phyloP scores from a whole-genome alignment of 225 moss, liverwort and hornwort species.

The Ulota crispa region DNA sequence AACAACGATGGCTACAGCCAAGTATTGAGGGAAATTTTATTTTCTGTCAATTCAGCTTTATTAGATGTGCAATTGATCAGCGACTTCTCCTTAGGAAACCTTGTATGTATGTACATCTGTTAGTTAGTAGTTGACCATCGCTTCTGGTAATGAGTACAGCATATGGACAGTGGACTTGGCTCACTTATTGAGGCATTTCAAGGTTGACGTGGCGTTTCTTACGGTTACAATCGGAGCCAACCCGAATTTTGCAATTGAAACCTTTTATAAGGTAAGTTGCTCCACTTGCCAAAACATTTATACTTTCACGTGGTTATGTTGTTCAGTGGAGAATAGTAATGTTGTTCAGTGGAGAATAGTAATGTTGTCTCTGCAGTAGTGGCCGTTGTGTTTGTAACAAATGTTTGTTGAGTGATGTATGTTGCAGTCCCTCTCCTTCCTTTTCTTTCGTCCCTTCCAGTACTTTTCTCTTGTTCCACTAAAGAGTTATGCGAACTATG shows the following conservation, averaged over 20 bases:
- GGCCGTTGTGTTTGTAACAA: neutral
- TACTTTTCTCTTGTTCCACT: neutral
- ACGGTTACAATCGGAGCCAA: constrained; percentile 98
- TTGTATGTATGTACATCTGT: neutral
- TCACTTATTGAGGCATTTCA: constrained; percentile 86
- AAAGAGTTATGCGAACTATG: neutral
- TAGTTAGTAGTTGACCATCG: neutral
- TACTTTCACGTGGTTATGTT: neutral
- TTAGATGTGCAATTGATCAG: neutral
- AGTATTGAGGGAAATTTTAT: neutral
- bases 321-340: neutral
- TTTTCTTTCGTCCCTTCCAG: neutral
- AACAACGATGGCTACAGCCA: neutral
- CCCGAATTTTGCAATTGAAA: constrained; percentile 90
- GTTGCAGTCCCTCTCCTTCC: neutral
- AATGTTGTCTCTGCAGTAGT: neutral
- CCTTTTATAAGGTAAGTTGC: constrained; percentile 76
- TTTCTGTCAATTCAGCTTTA: neutral
- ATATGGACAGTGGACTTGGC: constrained; percentile 99
- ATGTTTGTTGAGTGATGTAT: neutral
- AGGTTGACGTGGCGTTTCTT: constrained; percentile 82
- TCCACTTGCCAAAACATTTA: neutral
- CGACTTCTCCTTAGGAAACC: neutral
- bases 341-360: neutral
- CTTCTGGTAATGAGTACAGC: constrained; percentile 46